phyloP scores from a whole-genome alignment of 306 rosid genomes.

The Macrotyloma uniflorum region DNA sequence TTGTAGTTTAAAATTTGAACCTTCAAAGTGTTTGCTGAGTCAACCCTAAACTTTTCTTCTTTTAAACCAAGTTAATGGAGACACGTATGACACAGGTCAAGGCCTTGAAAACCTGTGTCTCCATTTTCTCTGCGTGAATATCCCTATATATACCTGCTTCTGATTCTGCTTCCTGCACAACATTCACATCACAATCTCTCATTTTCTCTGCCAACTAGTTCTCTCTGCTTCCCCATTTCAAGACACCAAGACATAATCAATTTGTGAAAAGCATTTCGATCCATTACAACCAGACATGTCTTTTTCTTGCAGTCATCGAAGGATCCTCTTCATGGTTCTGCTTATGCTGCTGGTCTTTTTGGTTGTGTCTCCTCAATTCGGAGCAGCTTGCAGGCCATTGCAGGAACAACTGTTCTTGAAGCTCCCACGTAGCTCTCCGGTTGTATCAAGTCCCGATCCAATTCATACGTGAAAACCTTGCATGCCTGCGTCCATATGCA shows the following conservation, averaged over 20 bases:
- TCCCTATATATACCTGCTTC: neutral
- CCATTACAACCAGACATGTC: neutral
- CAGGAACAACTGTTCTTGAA: constrained; percentile 35
- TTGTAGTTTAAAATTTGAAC: neutral
- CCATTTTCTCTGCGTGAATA: neutral
- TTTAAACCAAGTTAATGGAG: too few species aligned
- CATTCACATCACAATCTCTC: neutral
- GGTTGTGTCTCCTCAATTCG: constrained; percentile 38
- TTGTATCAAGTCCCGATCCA: constrained; percentile 32
- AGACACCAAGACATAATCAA: neutral
- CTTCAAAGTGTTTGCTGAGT: neutral
- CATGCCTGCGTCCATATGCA: neutral
- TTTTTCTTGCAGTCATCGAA: constrained; percentile 25
- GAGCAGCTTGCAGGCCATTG: constrained; percentile 47
- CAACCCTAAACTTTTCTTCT: neutral
- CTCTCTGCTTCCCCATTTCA: neutral
- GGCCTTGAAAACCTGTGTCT: too few species aligned
- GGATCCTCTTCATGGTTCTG: constrained; percentile 23
- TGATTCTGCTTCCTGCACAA: neutral
- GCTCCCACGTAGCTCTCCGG: constrained; percentile 35
- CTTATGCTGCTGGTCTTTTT: constrained; percentile 31
- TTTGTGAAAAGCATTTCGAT: neutral
- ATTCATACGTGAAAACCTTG: neutral
- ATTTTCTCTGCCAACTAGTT: neutral
- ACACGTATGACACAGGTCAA: neutral